phyloP scores from a whole-genome alignment of 2,329 filamentous ascomycete genomes.

The Colletotrichum theobromicola region DNA sequence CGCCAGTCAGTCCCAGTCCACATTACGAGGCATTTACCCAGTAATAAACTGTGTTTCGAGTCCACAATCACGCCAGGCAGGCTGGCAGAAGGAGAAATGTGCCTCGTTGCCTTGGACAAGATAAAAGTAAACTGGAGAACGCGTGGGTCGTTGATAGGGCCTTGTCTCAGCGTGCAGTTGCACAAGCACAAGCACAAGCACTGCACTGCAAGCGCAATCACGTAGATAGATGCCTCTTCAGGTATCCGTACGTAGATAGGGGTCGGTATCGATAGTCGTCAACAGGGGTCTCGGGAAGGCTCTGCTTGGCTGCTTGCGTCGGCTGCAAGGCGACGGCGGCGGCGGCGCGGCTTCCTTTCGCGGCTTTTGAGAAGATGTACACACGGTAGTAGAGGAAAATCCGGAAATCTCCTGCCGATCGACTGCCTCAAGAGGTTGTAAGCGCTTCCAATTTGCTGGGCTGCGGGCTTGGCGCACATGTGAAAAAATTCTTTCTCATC shows the following conservation, averaged over 20 bases:
- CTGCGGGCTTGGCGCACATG: slow-evolving; percentile 13
- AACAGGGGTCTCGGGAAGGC: slow-evolving; percentile 3
- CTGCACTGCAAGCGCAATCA: background rate
- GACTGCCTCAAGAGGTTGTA: background rate
- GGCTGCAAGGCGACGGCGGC: background rate
- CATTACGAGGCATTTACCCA: slow-evolving; percentile 5
- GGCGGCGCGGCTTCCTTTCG: background rate
- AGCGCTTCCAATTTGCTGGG: slow-evolving; percentile 2
- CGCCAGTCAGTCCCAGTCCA: background rate
- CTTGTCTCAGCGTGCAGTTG: slow-evolving; percentile 11
- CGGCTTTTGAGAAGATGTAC: background rate
- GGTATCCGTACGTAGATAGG: slow-evolving; percentile 1
- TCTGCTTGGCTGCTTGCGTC: background rate
- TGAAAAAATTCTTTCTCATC: slow-evolving; percentile 13
- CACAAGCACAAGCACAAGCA: background rate
- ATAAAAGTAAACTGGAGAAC: slow-evolving; percentile 19
- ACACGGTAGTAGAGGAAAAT: slow-evolving; percentile 10
- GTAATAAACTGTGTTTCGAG: background rate
- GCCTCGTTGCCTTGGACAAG: slow-evolving; percentile 14
- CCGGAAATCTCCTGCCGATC: slow-evolving; percentile 17
- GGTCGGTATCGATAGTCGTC: slow-evolving; percentile 7
- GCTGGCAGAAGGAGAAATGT: background rate
- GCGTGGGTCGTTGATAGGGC: slow-evolving; percentile 19
- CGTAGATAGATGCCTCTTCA: background rate
- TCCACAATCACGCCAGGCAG: slow-evolving; percentile 15